These are phyloP conservation scores for Kalmanozyma brasiliensis DNA, from an alignment of 1,284 basidiomycete genomes.

Conservation along the genomic window DNA sequence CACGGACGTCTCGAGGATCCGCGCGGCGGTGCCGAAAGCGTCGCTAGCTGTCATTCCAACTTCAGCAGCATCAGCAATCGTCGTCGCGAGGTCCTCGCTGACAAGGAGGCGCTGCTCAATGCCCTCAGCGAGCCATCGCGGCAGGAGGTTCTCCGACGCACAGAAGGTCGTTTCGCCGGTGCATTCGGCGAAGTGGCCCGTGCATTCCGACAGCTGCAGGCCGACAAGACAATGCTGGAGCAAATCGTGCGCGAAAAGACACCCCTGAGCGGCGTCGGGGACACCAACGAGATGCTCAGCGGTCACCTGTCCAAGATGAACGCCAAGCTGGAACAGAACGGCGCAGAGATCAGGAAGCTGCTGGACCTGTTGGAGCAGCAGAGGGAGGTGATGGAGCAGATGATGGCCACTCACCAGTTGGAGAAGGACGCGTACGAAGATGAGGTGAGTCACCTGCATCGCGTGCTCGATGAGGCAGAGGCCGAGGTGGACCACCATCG, in stretches of 20 bases:
- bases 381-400: slow-evolving; percentile 59
- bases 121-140: slow-evolving; percentile 25
- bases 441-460: slow-evolving; percentile 47
- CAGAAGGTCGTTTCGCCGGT: slow-evolving; percentile 53
- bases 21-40: slow-evolving; percentile 15
- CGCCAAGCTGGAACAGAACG: slow-evolving; percentile 43
- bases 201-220: slow-evolving; percentile 60
- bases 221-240: slow-evolving; percentile 57
- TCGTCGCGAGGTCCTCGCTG: slow-evolving; percentile 45
- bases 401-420: slow-evolving; percentile 57
- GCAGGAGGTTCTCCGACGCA: slow-evolving; percentile 42
- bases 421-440: slow-evolving; percentile 50
- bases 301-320: slow-evolving; percentile 51
- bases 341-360: slow-evolving; percentile 54
- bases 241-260: slow-evolving; percentile 57
- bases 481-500: slow-evolving; percentile 27
- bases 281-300: slow-evolving; percentile 41
- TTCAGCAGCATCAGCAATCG: slow-evolving; percentile 38
- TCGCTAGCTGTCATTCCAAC: slow-evolving; percentile 26
- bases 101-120: slow-evolving; percentile 27
- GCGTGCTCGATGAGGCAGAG: slow-evolving; percentile 32
- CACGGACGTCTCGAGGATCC: slow-evolving; percentile 3
- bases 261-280: slow-evolving; percentile 46
- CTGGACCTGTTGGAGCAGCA: slow-evolving; percentile 61
- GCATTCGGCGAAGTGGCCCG: slow-evolving; percentile 53